Percentiles rank a stretch among this genome's conserved stretches.
These are phyloP conservation scores for Rubus idaeus DNA, from an alignment of 306 rosid genomes.

Conservation along the genomic window DNA sequence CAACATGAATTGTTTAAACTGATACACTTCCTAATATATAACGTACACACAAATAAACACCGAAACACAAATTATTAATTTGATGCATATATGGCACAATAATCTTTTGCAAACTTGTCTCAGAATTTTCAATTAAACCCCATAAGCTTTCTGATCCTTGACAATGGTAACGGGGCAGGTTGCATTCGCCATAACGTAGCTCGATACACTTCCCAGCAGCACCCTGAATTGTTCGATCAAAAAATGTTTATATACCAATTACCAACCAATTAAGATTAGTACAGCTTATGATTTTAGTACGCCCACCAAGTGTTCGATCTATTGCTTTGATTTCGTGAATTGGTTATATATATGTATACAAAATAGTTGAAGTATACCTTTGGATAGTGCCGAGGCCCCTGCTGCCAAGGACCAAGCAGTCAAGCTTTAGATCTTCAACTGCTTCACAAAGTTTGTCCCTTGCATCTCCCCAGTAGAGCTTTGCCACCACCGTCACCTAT, in stretches of 20 bases:
- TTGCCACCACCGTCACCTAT: slow-evolving; percentile 52
- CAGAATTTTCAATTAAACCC: neutral
- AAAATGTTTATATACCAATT: neutral
- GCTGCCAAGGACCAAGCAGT: slow-evolving; percentile 70
- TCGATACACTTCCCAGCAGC: slow-evolving; percentile 78
- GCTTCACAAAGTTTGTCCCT: slow-evolving; percentile 70
- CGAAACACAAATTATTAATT: neutral
- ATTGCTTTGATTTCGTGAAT: neutral
- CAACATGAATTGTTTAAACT: too few species aligned
- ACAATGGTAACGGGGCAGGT: slow-evolving; percentile 68
- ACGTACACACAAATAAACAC: too few species aligned
- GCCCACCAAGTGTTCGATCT: neutral
- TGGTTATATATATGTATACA: neutral
- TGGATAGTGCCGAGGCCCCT: slow-evolving; percentile 63
- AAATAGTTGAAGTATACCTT: slow-evolving; percentile 37
- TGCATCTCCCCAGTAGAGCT: slow-evolving; percentile 84
- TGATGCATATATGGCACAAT: neutral
- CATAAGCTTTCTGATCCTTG: slow-evolving; percentile 43
- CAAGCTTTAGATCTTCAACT: slow-evolving; percentile 66
- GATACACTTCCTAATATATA: too few species aligned
- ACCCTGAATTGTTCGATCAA: slow-evolving; percentile 40
- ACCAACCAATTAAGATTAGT: neutral
- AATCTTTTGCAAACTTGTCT: neutral
- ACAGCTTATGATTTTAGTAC: neutral
- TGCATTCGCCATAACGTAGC: slow-evolving; percentile 50